A percentile compares a stretch with the other conserved stretches of the same genome.
Evolutionary conservation across 2,329 filamentous ascomycete species (phyloP).

Genomic region (Nigrospora oryzae): DNA sequence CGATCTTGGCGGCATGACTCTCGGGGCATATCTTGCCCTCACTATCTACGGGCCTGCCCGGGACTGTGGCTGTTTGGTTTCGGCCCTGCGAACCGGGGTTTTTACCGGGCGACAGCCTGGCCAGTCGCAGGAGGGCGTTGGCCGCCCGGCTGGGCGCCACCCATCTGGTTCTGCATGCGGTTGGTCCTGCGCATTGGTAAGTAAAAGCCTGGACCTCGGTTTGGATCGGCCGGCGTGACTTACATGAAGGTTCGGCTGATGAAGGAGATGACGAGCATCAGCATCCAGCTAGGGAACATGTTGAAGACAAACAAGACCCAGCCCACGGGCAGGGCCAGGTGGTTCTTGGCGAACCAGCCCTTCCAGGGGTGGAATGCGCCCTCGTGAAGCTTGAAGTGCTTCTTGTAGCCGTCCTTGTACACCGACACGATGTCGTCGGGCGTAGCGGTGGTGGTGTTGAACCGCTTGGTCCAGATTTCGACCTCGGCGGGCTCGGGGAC

Average conservation of each 20-base stretch:
- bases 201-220: constrained; percentile 4
- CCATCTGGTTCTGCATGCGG: constrained; percentile 15
- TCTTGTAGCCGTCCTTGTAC: constrained; percentile 40
- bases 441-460: constrained; percentile 64
- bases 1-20: too few species aligned
- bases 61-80: not conserved
- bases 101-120: constrained; percentile 16
- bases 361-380: constrained; percentile 72
- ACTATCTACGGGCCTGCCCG: too few species aligned
- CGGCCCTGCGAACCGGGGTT: not conserved
- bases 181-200: constrained; percentile 10
- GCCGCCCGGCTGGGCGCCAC: constrained; percentile 7
- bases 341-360: constrained; percentile 54
- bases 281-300: constrained; percentile 63
- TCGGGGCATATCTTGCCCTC: too few species aligned
- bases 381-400: constrained; percentile 37
- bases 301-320: constrained; percentile 61
- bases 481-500: constrained; percentile 56
- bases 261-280: constrained; percentile 71
- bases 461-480: constrained; percentile 53
- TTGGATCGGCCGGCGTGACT: constrained; percentile 25
- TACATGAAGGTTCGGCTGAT: constrained; percentile 69
- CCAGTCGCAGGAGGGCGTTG: constrained; percentile 16
- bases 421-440: constrained; percentile 54
- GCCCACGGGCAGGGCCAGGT: constrained; percentile 54